Base-by-base conservation (phyloP, 179 eudicot genomes). In the Camellia oleifera region DNA sequence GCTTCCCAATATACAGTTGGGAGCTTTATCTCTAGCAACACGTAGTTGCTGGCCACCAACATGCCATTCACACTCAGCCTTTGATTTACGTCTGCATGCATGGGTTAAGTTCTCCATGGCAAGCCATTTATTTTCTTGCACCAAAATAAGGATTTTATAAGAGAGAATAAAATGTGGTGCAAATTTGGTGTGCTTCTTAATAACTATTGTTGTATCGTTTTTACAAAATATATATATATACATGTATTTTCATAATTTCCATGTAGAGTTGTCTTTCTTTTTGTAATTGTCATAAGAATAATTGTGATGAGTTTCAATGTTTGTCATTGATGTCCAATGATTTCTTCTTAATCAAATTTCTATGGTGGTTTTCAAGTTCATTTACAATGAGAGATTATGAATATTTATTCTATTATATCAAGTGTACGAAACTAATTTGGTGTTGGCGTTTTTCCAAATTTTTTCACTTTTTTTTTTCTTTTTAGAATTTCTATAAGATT, bases 31-130 rank as follows among this genome's bases (percentile, higher is more conserved):
- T 80, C 82, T 0, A 86, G 86, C 0, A 69, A 71, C 46, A 88
- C 86, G 15, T 90, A 91, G 93, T 57, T 90, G 48, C 88, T 84
- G 32, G 72, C 70, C 9, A 81, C 89, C 53, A 81, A 54, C 1
- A 88, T 90, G 52, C 86, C 86, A 6, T 88, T 64, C 40, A 85
- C 84, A 17, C 73, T 87, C 45, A 91, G 88, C 40, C 87, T 85
- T 13, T 85, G 63, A 82, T 76, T 72, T n/a, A 48, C 7, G 5
- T 32, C 40, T 32, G 4, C 63, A 2, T 56, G 48, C 46, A 4
- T 14, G 14, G 10, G 0, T 12, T 64, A 23, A 18, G 7, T 68
- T 68, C 4, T 11, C 5, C 42, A 12, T 48, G 14, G 67, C 20
- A 20, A 10, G 72, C 61, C 50, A 68, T 5, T 32, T 14, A 45